Percentiles rank a stretch among this genome's conserved stretches.
Evolutionary conservation across 352 stramenopile genomes (phyloP).

Genomic region (Pythium dissimile): DNA sequence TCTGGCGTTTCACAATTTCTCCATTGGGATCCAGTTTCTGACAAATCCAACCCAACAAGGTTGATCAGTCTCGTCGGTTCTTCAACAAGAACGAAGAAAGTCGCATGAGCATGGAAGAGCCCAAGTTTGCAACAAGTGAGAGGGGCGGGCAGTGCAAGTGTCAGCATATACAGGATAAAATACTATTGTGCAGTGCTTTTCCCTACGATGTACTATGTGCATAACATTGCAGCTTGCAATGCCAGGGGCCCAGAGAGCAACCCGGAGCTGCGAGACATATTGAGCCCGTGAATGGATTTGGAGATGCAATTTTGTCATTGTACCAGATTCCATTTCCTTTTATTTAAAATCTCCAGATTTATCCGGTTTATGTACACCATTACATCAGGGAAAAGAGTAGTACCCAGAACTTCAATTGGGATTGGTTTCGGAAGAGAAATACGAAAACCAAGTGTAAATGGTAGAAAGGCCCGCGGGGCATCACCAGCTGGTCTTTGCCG

Average conservation of each 20-base stretch:
- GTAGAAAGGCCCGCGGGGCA: background rate
- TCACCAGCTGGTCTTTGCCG: background rate
- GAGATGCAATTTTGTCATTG: too few species aligned
- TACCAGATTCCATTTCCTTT: background rate
- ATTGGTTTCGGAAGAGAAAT: background rate
- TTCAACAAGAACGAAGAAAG: background rate
- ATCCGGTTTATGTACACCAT: background rate
- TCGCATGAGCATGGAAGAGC: background rate
- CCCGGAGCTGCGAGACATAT: too few species aligned
- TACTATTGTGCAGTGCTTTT: too few species aligned
- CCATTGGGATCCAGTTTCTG: background rate
- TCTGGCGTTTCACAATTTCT: background rate
- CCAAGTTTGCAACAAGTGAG: background rate
- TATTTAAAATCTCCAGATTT: background rate
- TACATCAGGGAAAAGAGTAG: background rate
- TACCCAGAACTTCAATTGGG: background rate
- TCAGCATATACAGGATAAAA: too few species aligned
- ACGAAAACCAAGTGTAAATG: background rate
- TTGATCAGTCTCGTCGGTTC: background rate
- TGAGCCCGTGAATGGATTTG: too few species aligned
- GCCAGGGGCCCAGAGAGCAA: too few species aligned
- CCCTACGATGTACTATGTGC: too few species aligned
- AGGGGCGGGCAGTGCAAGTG: background rate
- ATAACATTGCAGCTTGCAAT: too few species aligned
- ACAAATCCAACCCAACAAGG: background rate